Base-by-base conservation (phyloP, 2,329 filamentous ascomycete species). In the Claviceps cyperi region DNA sequence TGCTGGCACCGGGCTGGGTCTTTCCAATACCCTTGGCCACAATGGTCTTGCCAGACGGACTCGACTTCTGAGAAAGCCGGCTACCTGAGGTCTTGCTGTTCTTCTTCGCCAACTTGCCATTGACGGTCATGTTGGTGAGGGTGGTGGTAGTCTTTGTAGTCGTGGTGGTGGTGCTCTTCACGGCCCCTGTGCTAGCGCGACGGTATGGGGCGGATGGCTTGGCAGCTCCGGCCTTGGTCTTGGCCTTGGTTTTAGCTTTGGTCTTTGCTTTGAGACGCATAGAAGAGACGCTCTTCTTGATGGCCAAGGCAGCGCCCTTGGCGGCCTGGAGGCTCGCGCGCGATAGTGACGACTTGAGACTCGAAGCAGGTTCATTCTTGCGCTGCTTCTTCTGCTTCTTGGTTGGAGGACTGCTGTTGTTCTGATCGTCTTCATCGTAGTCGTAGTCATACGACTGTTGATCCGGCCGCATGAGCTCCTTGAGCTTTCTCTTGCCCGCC, bases 401-500 rank as follows among this genome's bases (percentile, higher is more conserved):
- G 35, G 58, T 56, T 22, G 40, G 15, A 14, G 40, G 19, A 8
- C 14, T 43, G 6, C 15, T 43, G 21, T 24, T 28, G 5, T n/a
- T 28, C 13, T 43, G 15, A 6, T 28, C 24, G 5, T 28, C 14
- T 2, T 43, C 41, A 11, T 28, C 22, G 14, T 43, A 21, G 41
- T 28, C 41, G 22, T 43, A 41, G 5, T 41, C 39, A 3, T 22
- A 41, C 2, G 19, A 57, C 53, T 48, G 65, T 13, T 61, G 59
- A 6, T 69, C 71, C 4, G 69, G 69, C 0, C 68, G 72, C 4
- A 76, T 61, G 7, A 76, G 59, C 46, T 78, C 75, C 60, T 74
- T 72, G 2, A 78, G 60, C 66, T 80, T 81, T 52, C 77, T 68
- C 66, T 81, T 81, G 46, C 72, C 69, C 4, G 69, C 67, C 58